Base-by-base conservation (phyloP, 2,329 filamentous ascomycete genomes). In the Colletotrichum tamarilloi region DNA sequence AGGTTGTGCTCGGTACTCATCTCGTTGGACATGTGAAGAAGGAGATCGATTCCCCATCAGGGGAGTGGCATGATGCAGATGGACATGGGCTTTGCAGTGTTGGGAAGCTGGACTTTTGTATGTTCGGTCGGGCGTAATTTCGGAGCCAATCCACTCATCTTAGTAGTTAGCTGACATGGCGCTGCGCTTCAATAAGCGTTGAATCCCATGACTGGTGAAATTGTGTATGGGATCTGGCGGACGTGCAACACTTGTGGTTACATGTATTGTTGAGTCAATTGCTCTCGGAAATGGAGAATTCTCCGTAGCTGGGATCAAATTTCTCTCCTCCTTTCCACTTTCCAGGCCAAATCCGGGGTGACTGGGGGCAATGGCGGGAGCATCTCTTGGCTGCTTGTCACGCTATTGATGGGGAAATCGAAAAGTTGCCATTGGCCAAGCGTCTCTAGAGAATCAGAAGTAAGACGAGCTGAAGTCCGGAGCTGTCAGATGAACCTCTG, bases 11-110 rank as follows among this genome's bases (percentile, higher is more conserved):
- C 53, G 58, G 69, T 32, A 59, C 46, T 42, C 52, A 58, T 58
- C 35, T 68, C 38, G 53, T n/a, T 63, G 52, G 38, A 42, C 69
- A 72, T 69, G 69, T 72, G 65, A 69, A 59, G 62, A 70, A 66
- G 59, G 35, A 58, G 65, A 72, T 64, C 28, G 65, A 68, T 53
- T 69, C n/a, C 65, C 65, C 11, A 28, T 24, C 63, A 60, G n/a
- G 52, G 58, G 32, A 24, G 35, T 62, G 52, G 52, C 68, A 72
- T 42, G 35, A 52, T 62, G 64, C 56, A 72, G 32, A 60, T 38
- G 55, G 49, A 49, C 24, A 28, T 22, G 26, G 63, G 30, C 46
- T 49, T 42, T 62, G 68, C 46, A 24, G 38, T 58, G 52, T 63
- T 68, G 58, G 65, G 58, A 68, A 72, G 30, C 24, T 59, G 52